These are phyloP conservation scores for Zygotorulaspora danielsina DNA, from an alignment of 805 yeast species.

Conservation along the genomic window DNA sequence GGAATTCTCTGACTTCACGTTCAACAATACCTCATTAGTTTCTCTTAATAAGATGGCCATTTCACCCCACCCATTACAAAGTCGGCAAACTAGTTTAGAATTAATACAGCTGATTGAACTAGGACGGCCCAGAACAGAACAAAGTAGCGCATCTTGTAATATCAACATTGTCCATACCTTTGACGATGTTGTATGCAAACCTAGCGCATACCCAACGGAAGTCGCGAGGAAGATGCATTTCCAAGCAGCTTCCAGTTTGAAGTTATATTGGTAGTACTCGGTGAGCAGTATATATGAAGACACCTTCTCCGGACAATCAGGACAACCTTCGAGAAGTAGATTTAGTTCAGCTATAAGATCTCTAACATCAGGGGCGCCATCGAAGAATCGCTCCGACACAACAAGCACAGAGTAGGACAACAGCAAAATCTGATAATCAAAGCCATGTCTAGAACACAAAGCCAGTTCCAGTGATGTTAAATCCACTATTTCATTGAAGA, in stretches of 20 bases:
- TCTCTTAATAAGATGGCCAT: slow-evolving; percentile 13
- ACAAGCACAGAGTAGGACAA: slow-evolving; percentile 10
- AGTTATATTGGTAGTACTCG: slow-evolving; percentile 15
- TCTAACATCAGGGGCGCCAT: slow-evolving; percentile 8
- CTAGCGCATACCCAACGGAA: slow-evolving; percentile 14
- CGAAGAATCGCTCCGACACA: slow-evolving; percentile 12
- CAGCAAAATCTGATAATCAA: slow-evolving; percentile 7
- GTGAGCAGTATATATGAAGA: slow-evolving; percentile 12
- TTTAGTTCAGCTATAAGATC: slow-evolving; percentile 9
- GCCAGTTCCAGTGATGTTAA: slow-evolving; percentile 5
- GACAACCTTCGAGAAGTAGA: slow-evolving; percentile 9
- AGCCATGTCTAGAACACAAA: slow-evolving; percentile 5
- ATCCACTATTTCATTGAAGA: slow-evolving; percentile 11
- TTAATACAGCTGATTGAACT: slow-evolving; percentile 10
- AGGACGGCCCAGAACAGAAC: slow-evolving; percentile 14
- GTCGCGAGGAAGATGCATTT: slow-evolving; percentile 14
- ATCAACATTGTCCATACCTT: slow-evolving; percentile 17
- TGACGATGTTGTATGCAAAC: slow-evolving; percentile 11
- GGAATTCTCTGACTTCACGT: slow-evolving; percentile 6
- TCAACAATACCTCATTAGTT: slow-evolving; percentile 9
- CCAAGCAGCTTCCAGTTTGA: slow-evolving; percentile 16
- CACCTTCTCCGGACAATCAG: slow-evolving; percentile 16
- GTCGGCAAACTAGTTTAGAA: slow-evolving; percentile 7
- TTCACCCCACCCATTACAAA: slow-evolving; percentile 14
- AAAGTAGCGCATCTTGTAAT: slow-evolving; percentile 13